These are phyloP conservation scores for Ciborinia camelliae DNA, from an alignment of 2,329 filamentous ascomycete genomes.

Conservation along the genomic window DNA sequence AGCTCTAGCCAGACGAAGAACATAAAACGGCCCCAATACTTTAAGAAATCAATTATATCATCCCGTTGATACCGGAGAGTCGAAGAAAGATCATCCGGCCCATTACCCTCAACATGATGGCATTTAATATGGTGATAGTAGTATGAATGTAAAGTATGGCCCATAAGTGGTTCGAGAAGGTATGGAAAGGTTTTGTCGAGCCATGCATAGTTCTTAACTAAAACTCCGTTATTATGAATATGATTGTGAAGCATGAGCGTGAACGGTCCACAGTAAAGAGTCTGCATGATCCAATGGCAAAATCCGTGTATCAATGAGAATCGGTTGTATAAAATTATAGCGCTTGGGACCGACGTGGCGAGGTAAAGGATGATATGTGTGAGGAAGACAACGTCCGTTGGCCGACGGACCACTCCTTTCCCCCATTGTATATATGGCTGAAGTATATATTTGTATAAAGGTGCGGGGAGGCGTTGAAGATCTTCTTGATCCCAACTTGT, in stretches of 20 bases:
- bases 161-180: constrained; percentile 70
- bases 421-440: constrained; percentile 27
- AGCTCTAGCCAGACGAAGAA: constrained; percentile 73
- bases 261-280: constrained; percentile 68
- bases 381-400: constrained; percentile 70
- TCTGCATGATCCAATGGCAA: constrained; percentile 61
- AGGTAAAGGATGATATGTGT: constrained; percentile 73
- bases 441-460: constrained; percentile 20
- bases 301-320: constrained; percentile 68
- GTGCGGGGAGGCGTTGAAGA: constrained; percentile 24
- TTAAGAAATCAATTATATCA: constrained; percentile 60
- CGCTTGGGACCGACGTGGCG: constrained; percentile 66
- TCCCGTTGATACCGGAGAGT: constrained; percentile 77
- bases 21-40: constrained; percentile 71
- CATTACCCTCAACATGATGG: constrained; percentile 79
- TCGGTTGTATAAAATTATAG: constrained; percentile 58
- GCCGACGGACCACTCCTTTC: constrained; percentile 26
- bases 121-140: constrained; percentile 85
- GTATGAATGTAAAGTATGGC: constrained; percentile 82
- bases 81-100: constrained; percentile 70
- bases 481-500: constrained; percentile 27
- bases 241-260: constrained; percentile 83
- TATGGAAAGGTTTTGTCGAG: constrained; percentile 70
- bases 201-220: constrained; percentile 51
- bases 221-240: constrained; percentile 71